Conservation (phyloP, 495 filamentous ascomycete genomes). For the Hapsidospora chrysogenum region DNA sequence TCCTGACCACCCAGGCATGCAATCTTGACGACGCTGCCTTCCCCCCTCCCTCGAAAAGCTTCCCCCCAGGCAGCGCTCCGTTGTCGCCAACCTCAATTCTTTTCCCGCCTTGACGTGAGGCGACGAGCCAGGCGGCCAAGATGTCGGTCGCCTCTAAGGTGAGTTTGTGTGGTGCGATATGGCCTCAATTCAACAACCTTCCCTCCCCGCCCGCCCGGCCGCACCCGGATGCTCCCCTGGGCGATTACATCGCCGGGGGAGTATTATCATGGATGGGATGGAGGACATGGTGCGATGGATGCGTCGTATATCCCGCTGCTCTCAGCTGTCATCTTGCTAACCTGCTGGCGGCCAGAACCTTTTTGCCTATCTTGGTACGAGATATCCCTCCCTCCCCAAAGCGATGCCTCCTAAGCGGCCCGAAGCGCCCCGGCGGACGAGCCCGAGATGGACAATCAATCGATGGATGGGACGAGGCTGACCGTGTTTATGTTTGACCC, state of each 20-base stretch:
- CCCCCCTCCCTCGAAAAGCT: too few relatives aligned
- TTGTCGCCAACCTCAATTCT: background rate
- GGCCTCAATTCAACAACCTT: slow-evolving; percentile 1
- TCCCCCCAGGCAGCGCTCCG: background rate
- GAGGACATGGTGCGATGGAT: too few relatives aligned
- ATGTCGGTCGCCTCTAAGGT: slow-evolving; percentile 53
- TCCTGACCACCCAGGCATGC: too few relatives aligned
- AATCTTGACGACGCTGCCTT: too few relatives aligned
- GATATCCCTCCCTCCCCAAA: slow-evolving; percentile 15
- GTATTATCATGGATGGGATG: too few relatives aligned
- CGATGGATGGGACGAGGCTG: slow-evolving; percentile 7
- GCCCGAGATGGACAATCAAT: too few relatives aligned
- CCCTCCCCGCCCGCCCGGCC: slow-evolving; percentile 3
- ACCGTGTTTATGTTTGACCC: slow-evolving; percentile 8
- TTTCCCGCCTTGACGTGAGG: slow-evolving; percentile 27
- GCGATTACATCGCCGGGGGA: too few relatives aligned
- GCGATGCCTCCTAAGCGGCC: background rate
- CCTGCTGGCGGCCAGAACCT: slow-evolving; percentile 47
- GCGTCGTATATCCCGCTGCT: too few relatives aligned
- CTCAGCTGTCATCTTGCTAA: too few relatives aligned
- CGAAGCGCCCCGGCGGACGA: too few relatives aligned
- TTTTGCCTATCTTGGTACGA: slow-evolving; percentile 74
- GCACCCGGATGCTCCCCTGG: too few relatives aligned
- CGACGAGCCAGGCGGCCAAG: slow-evolving; percentile 27
- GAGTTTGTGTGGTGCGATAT: too few relatives aligned